Conservation (phyloP, 768 basidiomycete genomes). For the Mycena sanguinolenta region DNA sequence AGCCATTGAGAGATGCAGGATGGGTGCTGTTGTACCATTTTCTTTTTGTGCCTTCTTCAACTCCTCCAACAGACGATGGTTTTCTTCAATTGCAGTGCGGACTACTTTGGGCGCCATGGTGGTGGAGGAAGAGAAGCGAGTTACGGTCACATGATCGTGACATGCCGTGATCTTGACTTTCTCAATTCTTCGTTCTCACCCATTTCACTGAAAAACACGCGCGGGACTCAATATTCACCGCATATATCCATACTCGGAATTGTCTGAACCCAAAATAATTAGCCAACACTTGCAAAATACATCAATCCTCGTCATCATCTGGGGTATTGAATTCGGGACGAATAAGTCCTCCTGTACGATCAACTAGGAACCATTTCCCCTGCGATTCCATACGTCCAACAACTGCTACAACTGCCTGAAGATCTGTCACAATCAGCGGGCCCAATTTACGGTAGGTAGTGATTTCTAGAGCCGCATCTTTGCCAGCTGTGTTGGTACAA, state of each 20-base stretch:
- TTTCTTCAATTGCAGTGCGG: background rate
- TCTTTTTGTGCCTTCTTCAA: background rate
- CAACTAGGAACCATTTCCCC: slow-evolving; percentile 1
- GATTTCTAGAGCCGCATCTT: slow-evolving; percentile 1
- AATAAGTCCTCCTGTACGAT: slow-evolving; percentile 19
- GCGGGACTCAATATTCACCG: too few species aligned
- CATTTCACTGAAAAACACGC: too few species aligned
- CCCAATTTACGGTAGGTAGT: background rate
- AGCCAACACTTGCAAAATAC: too few species aligned
- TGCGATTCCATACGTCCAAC: slow-evolving; percentile 2
- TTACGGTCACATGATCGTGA: too few species aligned
- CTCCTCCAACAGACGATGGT: background rate
- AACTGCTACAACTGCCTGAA: slow-evolving; percentile 8
- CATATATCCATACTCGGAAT: too few species aligned
- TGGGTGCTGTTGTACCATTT: background rate
- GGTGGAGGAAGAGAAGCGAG: too few species aligned
- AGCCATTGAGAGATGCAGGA: background rate
- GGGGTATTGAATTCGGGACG: background rate
- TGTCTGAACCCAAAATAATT: too few species aligned
- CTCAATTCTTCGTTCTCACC: too few species aligned
- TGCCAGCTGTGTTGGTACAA: background rate
- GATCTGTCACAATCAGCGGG: background rate
- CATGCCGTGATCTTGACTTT: too few species aligned
- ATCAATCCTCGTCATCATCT: too few species aligned
- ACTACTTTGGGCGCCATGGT: background rate